Percentiles rank a stretch among this genome's conserved stretches.
These are phyloP conservation scores for Lagenidium giganteum DNA, from an alignment of 352 stramenopile genomes.

Conservation along the genomic window DNA sequence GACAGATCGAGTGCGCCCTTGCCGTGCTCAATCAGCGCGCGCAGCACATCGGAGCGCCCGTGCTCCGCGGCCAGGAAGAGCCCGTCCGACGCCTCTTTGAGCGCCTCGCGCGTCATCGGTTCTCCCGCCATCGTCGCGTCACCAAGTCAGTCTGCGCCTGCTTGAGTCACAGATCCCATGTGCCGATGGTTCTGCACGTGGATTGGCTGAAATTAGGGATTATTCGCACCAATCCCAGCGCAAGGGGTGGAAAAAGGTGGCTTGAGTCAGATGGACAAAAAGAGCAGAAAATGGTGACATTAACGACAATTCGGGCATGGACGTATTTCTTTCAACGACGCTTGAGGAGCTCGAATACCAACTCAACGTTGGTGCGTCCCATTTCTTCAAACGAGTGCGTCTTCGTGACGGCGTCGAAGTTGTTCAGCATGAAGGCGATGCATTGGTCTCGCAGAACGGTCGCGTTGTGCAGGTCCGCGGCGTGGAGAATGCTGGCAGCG, in stretches of 20 bases:
- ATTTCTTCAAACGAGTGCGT: constrained; percentile 98
- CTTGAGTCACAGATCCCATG: too few species aligned
- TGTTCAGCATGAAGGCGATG: constrained; percentile 95
- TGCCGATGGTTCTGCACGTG: too few species aligned
- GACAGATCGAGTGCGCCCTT: constrained; percentile 40
- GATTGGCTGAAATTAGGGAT: too few species aligned
- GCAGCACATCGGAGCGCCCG: constrained; percentile 80
- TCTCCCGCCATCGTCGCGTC: too few species aligned
- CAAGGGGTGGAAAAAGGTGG: too few species aligned
- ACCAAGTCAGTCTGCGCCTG: too few species aligned
- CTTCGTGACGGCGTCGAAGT: constrained; percentile 98
- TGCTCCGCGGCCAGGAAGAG: constrained; percentile 83
- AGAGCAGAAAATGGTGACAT: too few species aligned
- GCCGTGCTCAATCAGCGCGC: constrained; percentile 69
- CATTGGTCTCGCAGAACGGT: constrained; percentile 91
- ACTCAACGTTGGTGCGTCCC: constrained; percentile 96
- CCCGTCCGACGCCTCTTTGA: constrained; percentile 67
- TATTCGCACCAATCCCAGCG: too few species aligned
- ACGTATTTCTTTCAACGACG: constrained; percentile 35
- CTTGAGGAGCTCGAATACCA: constrained; percentile 97
- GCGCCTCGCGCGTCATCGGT: constrained; percentile 20
- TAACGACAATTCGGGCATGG: too few species aligned
- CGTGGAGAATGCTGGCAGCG: constrained; percentile 94
- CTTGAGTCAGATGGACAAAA: too few species aligned
- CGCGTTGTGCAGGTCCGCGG: constrained; percentile 94